Evolutionary conservation across 2,329 filamentous ascomycete genomes (phyloP).

Genomic region (Albophoma yamanashiensis): DNA sequence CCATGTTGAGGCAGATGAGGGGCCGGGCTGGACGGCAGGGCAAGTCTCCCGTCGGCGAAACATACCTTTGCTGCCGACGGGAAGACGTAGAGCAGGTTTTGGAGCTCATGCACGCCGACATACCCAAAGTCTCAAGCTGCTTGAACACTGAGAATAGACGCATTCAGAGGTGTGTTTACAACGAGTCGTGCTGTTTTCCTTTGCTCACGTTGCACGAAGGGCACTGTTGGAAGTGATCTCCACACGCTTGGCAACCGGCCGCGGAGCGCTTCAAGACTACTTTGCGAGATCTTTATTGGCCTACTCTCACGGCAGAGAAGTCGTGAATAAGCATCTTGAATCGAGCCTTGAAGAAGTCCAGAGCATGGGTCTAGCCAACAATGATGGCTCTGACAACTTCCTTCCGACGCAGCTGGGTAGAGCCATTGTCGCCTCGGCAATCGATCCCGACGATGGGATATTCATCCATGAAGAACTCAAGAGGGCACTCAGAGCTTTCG

Average conservation of each 20-base stretch:
- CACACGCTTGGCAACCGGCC: slow-evolving; percentile 55
- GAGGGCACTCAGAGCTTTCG: slow-evolving; percentile 59
- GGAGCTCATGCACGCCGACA: slow-evolving; percentile 60
- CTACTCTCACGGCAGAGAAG: slow-evolving; percentile 38
- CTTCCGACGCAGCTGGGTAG: slow-evolving; percentile 54
- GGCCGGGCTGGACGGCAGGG: slow-evolving; percentile 69
- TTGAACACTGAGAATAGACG: slow-evolving; percentile 56
- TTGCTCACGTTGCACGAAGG: slow-evolving; percentile 22
- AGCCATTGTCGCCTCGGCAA: slow-evolving; percentile 61
- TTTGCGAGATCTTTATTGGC: slow-evolving; percentile 56
- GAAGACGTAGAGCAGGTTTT: slow-evolving; percentile 59
- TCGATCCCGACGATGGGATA: slow-evolving; percentile 64
- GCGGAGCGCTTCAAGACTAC: slow-evolving; percentile 56
- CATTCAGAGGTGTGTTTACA: slow-evolving; percentile 44
- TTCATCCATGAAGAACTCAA: slow-evolving; percentile 62
- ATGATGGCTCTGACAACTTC: slow-evolving; percentile 40
- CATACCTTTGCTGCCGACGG: slow-evolving; percentile 63
- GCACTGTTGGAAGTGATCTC: slow-evolving; percentile 62
- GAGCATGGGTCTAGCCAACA: slow-evolving; percentile 41
- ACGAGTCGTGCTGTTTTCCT: neutral
- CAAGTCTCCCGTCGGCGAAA: slow-evolving; percentile 68
- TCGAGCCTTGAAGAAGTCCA: slow-evolving; percentile 48
- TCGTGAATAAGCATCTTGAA: slow-evolving; percentile 43
- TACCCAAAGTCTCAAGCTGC: slow-evolving; percentile 60
- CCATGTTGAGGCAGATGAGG: slow-evolving; percentile 74